Conservation (phyloP, 2,329 filamentous ascomycete genomes). For the Alternaria alternata region DNA sequence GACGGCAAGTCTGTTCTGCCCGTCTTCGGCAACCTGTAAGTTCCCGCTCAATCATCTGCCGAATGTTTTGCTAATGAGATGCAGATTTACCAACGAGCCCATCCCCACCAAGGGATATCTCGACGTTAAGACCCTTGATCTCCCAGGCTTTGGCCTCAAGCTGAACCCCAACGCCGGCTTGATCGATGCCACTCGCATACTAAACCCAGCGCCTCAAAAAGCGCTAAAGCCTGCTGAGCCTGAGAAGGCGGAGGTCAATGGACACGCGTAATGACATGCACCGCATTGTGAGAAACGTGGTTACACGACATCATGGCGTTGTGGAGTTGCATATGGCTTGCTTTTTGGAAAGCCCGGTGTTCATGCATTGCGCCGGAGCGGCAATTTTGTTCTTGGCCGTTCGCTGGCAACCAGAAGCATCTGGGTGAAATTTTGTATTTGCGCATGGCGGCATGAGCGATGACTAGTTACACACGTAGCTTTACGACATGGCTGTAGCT, state of each 20-base stretch:
- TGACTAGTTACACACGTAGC: neutral
- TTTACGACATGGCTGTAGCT: slow-evolving; percentile 1
- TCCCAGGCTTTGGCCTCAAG: slow-evolving; percentile 89
- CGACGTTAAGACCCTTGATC: slow-evolving; percentile 80
- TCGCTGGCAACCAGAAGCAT: neutral
- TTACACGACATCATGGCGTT: slow-evolving; percentile 15
- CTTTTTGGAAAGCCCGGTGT: slow-evolving; percentile 9
- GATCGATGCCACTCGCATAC: slow-evolving; percentile 75
- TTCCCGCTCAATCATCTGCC: slow-evolving; percentile 60
- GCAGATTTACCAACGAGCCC: slow-evolving; percentile 18
- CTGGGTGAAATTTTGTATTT: neutral
- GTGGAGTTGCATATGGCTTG: slow-evolving; percentile 13
- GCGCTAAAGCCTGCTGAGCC: slow-evolving; percentile 46
- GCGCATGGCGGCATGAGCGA: neutral
- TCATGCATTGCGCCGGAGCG: slow-evolving; percentile 13
- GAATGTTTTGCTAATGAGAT: neutral
- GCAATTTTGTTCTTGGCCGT: slow-evolving; percentile 1
- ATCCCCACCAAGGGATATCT: slow-evolving; percentile 73
- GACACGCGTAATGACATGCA: slow-evolving; percentile 16
- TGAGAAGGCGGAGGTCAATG: slow-evolving; percentile 32
- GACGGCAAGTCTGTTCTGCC: slow-evolving; percentile 90
- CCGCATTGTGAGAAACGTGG: slow-evolving; percentile 17
- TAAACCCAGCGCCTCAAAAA: slow-evolving; percentile 69
- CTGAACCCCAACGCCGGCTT: slow-evolving; percentile 83
- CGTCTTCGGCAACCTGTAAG: slow-evolving; percentile 91